A percentile compares a stretch with the other conserved stretches of the same genome.
Evolutionary conservation across 768 basidiomycete genomes (phyloP).

Genomic region (Psilocybe cubensis): DNA sequence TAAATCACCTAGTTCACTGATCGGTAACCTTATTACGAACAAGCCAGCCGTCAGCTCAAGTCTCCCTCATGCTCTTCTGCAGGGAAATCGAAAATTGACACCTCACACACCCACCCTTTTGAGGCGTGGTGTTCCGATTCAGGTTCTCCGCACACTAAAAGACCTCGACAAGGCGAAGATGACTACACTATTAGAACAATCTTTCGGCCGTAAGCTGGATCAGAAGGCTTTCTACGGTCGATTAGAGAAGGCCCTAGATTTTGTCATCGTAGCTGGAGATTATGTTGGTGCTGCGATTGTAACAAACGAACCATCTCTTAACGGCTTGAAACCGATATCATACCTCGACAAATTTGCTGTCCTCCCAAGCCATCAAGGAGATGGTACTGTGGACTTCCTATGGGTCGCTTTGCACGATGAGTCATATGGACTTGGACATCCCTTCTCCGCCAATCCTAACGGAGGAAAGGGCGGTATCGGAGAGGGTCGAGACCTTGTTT

Average conservation of each 20-base stretch:
- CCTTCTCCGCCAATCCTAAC: constrained; percentile 93
- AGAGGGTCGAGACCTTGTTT: constrained; percentile 92
- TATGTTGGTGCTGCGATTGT: constrained; percentile 95
- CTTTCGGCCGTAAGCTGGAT: constrained; percentile 79
- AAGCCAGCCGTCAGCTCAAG: constrained; percentile 96
- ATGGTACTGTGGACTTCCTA: constrained; percentile 98
- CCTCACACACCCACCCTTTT: constrained; percentile 92
- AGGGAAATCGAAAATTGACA: constrained; percentile 84
- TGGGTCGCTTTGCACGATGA: constrained; percentile 99
- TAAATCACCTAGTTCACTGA: constrained; percentile 92
- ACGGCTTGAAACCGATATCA: constrained; percentile 55
- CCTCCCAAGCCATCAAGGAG: constrained; percentile 91
- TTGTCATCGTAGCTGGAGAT: constrained; percentile 92
- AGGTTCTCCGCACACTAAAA: constrained; percentile 70
- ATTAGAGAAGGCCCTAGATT: constrained; percentile 80
- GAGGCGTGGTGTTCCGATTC: constrained; percentile 86
- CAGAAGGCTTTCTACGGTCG: constrained; percentile 77
- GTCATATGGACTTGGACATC: constrained; percentile 93
- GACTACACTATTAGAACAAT: constrained; percentile 83
- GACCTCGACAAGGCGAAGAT: constrained; percentile 79
- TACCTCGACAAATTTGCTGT: constrained; percentile 99
- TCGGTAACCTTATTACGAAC: constrained; percentile 97
- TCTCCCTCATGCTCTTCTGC: constrained; percentile 90
- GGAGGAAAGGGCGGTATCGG: constrained; percentile 91
- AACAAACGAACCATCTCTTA: constrained; percentile 61